Percentiles rank a stretch among this genome's conserved stretches.
These are phyloP conservation scores for Diaporthe velutina DNA, from an alignment of 2,329 filamentous ascomycete species.

Conservation along the genomic window DNA sequence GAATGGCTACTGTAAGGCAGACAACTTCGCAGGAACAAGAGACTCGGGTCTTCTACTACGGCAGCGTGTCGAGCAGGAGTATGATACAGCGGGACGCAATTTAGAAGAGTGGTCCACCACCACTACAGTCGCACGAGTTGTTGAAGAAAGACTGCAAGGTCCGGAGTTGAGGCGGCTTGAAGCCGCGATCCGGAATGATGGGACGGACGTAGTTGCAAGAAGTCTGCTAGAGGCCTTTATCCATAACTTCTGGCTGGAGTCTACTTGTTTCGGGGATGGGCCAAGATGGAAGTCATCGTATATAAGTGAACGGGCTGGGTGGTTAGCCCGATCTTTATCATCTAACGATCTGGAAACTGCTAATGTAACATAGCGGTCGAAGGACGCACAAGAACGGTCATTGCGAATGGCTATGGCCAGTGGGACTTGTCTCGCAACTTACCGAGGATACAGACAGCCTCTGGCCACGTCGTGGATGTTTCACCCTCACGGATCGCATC, in stretches of 20 bases:
- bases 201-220: not conserved
- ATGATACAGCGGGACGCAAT: not conserved
- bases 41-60: slow-evolving; percentile 7
- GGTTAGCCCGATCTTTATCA: not conserved
- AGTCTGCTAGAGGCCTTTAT: not conserved
- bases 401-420: accelerated
- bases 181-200: not conserved
- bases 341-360: not conserved
- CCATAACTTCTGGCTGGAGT: not conserved
- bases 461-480: no score
- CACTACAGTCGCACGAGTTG: not conserved
- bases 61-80: not conserved
- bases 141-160: not conserved
- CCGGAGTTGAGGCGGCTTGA: not conserved
- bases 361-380: not conserved
- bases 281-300: slow-evolving; percentile 18
- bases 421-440: not conserved
- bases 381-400: not conserved
- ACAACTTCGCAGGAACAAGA: not conserved
- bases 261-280: slow-evolving; percentile 24
- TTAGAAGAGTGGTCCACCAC: not conserved
- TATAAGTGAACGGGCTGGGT: not conserved
- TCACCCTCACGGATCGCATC: no score
- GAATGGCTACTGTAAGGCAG: slow-evolving; percentile 17
- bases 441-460: no score